Evolutionary conservation across 495 filamentous ascomycete genomes (phyloP), one percentile per base, ranked within the genome.

Genomic region (Zalerion maritima): DNA sequence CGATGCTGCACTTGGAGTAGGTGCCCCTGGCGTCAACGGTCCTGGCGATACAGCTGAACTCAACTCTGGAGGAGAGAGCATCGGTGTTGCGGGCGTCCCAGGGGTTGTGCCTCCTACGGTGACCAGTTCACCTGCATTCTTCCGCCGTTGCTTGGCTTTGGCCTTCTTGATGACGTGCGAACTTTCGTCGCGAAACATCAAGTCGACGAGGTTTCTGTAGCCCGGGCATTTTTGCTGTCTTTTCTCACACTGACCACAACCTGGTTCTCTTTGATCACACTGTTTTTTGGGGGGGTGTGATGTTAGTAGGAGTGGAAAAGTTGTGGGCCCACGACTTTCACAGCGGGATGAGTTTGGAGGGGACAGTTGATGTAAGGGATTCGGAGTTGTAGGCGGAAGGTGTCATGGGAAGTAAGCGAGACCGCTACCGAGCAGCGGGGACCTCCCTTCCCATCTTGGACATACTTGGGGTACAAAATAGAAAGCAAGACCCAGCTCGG

Each of bases 101-200:
- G n/a, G n/a, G n/a, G n/a, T n/a, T n/a, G n/a, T n/a, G n/a, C n/a
- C n/a, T n/a, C n/a, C n/a, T n/a, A n/a, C n/a, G n/a, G n/a, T n/a
- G n/a, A n/a, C n/a, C n/a, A n/a, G n/a, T n/a, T n/a, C n/a, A n/a
- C n/a, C n/a, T n/a, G n/a, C n/a, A n/a, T n/a, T n/a, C n/a, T n/a
- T n/a, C n/a, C n/a, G n/a, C n/a, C n/a, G n/a, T n/a, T n/a, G n/a
- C n/a, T n/a, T n/a, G n/a, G 64, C 64, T 28, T 63, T 64, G 23
- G 69, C 73, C 48, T 78, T 81, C 33, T 62, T 64, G 34, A 71
- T 67, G 26, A 81, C 72, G 36, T 71, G 64, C 30, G 65, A 62
- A 45, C 73, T 81, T 46, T 83, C 72, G 42, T 81, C 73, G 16
- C 76, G 71, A 46, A 83, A 83, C 61, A 79, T 70, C 23, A 81